A percentile compares a stretch with the other conserved stretches of the same genome.
These are phyloP conservation scores for Lablab purpureus DNA, from an alignment of 306 rosid genomes.

Conservation along the genomic window DNA sequence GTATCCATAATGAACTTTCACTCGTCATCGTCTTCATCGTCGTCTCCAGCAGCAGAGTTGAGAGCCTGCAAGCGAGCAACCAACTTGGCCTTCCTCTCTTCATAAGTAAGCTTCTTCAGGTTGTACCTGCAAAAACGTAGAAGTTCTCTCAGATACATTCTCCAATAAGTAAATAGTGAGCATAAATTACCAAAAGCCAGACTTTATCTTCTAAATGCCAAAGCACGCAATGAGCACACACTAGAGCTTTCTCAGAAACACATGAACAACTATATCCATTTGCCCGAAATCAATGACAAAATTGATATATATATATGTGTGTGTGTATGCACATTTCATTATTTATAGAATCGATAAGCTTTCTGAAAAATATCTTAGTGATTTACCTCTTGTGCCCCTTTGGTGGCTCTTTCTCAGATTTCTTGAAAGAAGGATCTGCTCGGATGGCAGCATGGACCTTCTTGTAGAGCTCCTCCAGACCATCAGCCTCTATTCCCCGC, in stretches of 20 bases:
- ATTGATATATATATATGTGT: not conserved
- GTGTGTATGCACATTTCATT: too few relatives aligned
- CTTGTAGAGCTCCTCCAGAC: conserved; percentile 71
- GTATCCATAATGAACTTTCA: conserved; percentile 7
- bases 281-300: not conserved
- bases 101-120: conserved; percentile 76
- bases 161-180: not conserved
- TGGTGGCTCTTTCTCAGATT: conserved; percentile 65
- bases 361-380: too few relatives aligned
- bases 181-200: conserved; percentile 8
- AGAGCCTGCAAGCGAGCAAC: conserved; percentile 67
- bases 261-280: not conserved
- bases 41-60: conserved; percentile 60
- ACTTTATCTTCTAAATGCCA: not conserved
- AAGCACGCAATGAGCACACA: not conserved
- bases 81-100: conserved; percentile 69
- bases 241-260: not conserved
- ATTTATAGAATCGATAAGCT: too few relatives aligned
- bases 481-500: conserved; percentile 68
- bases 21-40: conserved; percentile 58
- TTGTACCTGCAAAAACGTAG: conserved; percentile 49
- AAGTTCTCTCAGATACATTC: not conserved
- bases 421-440: conserved; percentile 62
- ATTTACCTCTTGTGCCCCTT: conserved; percentile 74
- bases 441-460: conserved; percentile 92